Percentiles rank a stretch among this genome's conserved stretches.
Conservation (phyloP, 2,329 filamentous ascomycete species). For the Colletotrichum cuscutae region DNA sequence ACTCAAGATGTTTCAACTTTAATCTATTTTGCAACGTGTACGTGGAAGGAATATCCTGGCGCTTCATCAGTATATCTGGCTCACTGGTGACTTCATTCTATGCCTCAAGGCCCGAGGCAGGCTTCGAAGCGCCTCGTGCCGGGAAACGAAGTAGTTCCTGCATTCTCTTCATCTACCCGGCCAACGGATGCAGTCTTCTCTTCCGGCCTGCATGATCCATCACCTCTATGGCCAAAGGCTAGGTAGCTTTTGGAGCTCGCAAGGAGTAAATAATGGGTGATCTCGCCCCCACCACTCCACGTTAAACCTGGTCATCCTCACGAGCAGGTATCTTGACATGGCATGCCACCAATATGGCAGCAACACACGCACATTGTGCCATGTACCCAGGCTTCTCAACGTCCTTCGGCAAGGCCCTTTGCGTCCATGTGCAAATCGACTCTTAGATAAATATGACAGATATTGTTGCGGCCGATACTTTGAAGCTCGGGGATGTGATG, state of each 20-base stretch:
- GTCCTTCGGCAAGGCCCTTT: neutral
- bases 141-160: neutral
- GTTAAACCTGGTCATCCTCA: neutral
- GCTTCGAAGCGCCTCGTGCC: neutral
- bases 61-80: neutral
- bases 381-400: neutral
- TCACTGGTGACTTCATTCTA: neutral
- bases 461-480: neutral
- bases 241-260: conserved; percentile 15
- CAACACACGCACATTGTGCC: conserved; percentile 9
- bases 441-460: neutral
- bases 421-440: conserved; percentile 4
- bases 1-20: neutral
- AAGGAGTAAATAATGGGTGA: neutral
- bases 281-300: neutral
- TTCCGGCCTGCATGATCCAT: conserved; percentile 9
- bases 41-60: too few relatives aligned
- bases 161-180: neutral
- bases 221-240: neutral
- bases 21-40: too few relatives aligned
- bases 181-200: neutral
- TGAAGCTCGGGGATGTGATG: too few relatives aligned
- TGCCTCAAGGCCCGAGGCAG: neutral
- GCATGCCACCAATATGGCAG: neutral
- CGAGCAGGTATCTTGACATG: neutral